Evolutionary conservation across 1,284 basidiomycete genomes (phyloP), one percentile per base, ranked within the genome.

Genomic region (Papiliotrema laurentii): DNA sequence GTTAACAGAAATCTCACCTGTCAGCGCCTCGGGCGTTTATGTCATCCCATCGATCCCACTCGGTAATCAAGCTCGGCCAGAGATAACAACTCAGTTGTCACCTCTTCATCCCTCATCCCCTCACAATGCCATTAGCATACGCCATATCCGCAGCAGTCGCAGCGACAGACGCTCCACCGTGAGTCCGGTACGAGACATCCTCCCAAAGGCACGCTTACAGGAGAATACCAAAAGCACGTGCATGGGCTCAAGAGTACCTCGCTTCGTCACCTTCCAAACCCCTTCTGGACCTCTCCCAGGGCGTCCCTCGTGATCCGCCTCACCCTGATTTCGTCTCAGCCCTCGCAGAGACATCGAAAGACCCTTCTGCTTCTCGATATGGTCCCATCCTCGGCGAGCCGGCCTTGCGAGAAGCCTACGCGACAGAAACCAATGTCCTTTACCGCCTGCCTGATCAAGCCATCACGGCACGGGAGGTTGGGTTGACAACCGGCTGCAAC

Each of bases 281-380:
- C 25, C 40, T 48, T 3, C 30, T 48, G 16, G 47, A 48, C 24
- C 25, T 48, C 7, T 42, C 47, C 11, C 47, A 48, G 22, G 47
- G 74, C 37, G 82, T 84, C 0, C 88, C 87, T 0, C 83, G 84
- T 2, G 75, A 75, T 1, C 80, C 83, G 0, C 87, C 88, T 0
- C 80, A 83, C 2, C 58, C 72, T 2, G 39, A 60, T 0, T 74
- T 90, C 11, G 77, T 83, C 28, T 64, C 76, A 0, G 79, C 80
- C 0, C 69, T 89, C 1, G 77, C 75, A 0, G 60, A 64, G 5
- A 75, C 78, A 0, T 74, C 82, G 0, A 71, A 76, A 0, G 78
- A 79, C 35, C 77, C 78, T 1, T 50, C 55, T 0, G 63, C 73
- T 45, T 58, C 82, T 60, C 80, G 81, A 6, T 93, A 93, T 56